Base-by-base conservation (phyloP, 495 filamentous ascomycete species). In the Aspergillus bridgeri region DNA sequence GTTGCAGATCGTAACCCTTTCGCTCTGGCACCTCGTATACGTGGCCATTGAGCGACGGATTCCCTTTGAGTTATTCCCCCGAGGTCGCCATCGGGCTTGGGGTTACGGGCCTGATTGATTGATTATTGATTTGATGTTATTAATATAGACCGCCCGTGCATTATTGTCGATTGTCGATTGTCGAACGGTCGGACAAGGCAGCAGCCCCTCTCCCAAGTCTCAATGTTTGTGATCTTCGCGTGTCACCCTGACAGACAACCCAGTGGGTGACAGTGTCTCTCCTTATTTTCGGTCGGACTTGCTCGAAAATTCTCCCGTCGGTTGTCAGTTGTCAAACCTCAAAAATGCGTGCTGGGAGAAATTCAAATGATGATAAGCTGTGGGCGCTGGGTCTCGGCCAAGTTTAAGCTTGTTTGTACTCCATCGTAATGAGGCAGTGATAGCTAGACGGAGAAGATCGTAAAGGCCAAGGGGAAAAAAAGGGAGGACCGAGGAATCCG, bases 361-460 rank as follows among this genome's bases (percentile, higher is more conserved):
- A 15, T 38, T 46, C 44, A 45, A 29, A 51, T 51, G 38, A 51
- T 42, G 48, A 46, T 51, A 46, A 51, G 48, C 47, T 42, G 22
- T 58, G 42, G 6, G 42, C 17, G 24, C 33, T 46, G 56, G 43
- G 23, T 46, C 42, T 18, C 55, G 55, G 46, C 47, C 48, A 25
- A 27, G 42, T 47, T 42, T 45, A 49, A 58, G 56, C 56, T 58
- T 58, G 56, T 58, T 54, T n/a, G 18, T 43, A 59, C 27, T 25
- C 43, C 57, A 43, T 38, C 1, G 27, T 11, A 42, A 44, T 24
- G 57, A 54, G 44, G 57, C 22, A 27, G 22, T 51, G 51, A 42
- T 19, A 9, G 51, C n/a, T 38, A 27, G 54, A 59, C 53, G 49
- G 27, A 27, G 42, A 38, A 29, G 44, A 46, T 24, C 43, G n/a